Evolutionary conservation across 345 rosid species (phyloP).

Genomic region (Pseudoturritis turrita): DNA sequence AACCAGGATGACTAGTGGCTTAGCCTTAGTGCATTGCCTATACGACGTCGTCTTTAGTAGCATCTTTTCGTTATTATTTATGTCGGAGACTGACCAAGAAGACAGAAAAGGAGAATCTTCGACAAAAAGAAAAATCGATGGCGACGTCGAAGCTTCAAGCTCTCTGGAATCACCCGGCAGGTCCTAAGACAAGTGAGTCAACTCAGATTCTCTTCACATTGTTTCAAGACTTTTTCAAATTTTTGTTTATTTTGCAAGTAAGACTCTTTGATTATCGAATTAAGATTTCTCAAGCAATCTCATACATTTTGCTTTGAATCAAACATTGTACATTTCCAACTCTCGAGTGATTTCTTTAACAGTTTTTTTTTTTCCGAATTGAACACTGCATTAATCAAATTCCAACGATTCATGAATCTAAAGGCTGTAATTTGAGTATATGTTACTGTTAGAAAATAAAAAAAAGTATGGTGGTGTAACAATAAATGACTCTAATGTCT

Average conservation of each 20-base stretch:
- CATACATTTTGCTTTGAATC: neutral
- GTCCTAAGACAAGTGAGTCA: slow-evolving; percentile 81
- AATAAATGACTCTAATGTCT: neutral
- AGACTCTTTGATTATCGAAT: too few species aligned
- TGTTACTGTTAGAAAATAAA: too few species aligned
- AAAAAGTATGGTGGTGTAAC: too few species aligned
- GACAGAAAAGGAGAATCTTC: neutral
- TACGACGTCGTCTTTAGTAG: neutral
- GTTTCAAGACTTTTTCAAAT: neutral
- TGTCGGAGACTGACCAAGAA: neutral
- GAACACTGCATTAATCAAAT: neutral
- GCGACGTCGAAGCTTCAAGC: slow-evolving; percentile 75
- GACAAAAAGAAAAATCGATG: slow-evolving; percentile 24
- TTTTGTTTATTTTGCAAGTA: too few species aligned
- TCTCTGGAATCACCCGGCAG: slow-evolving; percentile 92
- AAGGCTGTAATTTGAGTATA: too few species aligned
- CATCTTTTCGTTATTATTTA: neutral
- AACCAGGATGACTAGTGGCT: too few species aligned
- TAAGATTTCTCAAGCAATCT: too few species aligned
- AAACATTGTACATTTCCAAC: neutral
- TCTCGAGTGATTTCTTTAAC: neutral
- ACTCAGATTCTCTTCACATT: slow-evolving; percentile 1
- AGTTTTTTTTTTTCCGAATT: neutral
- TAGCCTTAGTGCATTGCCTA: neutral
- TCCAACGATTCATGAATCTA: too few species aligned